Conservation (phyloP, 2,329 filamentous ascomycete species). For the Scytalidium lignicola region DNA sequence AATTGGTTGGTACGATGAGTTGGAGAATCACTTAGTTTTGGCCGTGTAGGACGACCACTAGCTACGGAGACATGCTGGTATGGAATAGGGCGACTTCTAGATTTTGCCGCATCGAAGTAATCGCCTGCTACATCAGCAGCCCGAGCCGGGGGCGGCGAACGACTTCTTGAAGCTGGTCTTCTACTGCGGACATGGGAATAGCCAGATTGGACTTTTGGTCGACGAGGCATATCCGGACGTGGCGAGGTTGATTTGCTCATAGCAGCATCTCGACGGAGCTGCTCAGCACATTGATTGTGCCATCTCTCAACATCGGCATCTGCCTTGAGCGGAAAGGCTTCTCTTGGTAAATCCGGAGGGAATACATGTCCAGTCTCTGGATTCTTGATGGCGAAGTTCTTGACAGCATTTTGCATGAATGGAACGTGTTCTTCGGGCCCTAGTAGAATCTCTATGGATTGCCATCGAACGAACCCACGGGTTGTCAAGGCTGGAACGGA, state of each 20-base stretch:
- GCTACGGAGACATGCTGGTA: conserved; percentile 17
- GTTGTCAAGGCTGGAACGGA: conserved; percentile 77
- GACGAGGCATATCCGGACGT: conserved; percentile 20
- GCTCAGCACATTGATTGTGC: conserved; percentile 73
- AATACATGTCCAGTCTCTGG: conserved; percentile 69
- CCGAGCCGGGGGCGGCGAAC: background rate
- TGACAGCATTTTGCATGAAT: conserved; percentile 76
- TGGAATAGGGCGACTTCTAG: conserved; percentile 13
- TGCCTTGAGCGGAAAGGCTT: conserved; percentile 65
- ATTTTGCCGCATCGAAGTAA: conserved; percentile 14
- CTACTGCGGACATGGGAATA: conserved; percentile 22
- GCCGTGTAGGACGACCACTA: conserved; percentile 14
- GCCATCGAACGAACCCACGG: conserved; percentile 87
- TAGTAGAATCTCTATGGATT: conserved; percentile 83
- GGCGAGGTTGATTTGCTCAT: conserved; percentile 12
- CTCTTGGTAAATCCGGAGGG: conserved; percentile 49
- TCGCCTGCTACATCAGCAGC: background rate
- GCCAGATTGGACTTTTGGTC: conserved; percentile 22
- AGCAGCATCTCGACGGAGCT: conserved; percentile 48
- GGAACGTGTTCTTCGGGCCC: conserved; percentile 83
- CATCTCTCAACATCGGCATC: conserved; percentile 80
- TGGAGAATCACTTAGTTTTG: conserved; percentile 24
- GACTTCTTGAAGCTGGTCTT: conserved; percentile 7
- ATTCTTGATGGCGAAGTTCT: conserved; percentile 69
- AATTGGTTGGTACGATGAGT: conserved; percentile 32